Evolutionary conservation across 306 rosid species (phyloP), one percentile per base, ranked within the genome.

Genomic region (Trifolium subterraneum): DNA sequence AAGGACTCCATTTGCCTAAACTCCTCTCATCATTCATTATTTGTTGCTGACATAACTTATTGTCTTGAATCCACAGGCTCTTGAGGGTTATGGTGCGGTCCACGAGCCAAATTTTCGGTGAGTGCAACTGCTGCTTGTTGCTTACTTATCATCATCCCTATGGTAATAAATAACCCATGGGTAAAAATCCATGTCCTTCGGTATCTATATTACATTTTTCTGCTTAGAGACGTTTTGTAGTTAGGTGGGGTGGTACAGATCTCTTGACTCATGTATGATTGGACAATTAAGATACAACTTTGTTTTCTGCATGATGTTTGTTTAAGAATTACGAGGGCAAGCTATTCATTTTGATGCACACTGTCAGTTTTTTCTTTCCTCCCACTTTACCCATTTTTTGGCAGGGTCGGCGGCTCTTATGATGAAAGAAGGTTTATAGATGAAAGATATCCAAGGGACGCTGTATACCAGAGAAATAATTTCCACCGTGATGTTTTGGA

Each of bases 31-130:
- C 87, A 80, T 88, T 94, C 89, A 92, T 87, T 87, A 81, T 87
- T 84, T 84, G 86, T 90, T 88, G 95, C 99, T 94, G 99, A 94
- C 96, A 92, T 87, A 88, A 83, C 92, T 94, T 94, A 88, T 94
- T 94, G 93, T 94, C 99, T 94, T 94, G 87, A 90, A 92, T 94
- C 94, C 99, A 94, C 99, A 94, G 99, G 99, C 99, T 92, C 88
- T 87, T 85, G 99, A 94, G 87, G 97, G 99, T 78, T 90, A 94
- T 87, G 92, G 81, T 54, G 88, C 87, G 1, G 90, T 84, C 76
- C 94, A 92, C 19, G 99, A 94, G 87, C 90, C 99, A 64, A 84
- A 88, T 82, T 92, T 86, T 75, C 88, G 99, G 99, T 94, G 93
- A 94, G 99, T 94, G 73, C 74, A 70, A 74, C 71, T 80, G 64